These are phyloP conservation scores for Sequoia sempervirens DNA, from an alignment of 75 land plant species.

Conservation along the genomic window DNA sequence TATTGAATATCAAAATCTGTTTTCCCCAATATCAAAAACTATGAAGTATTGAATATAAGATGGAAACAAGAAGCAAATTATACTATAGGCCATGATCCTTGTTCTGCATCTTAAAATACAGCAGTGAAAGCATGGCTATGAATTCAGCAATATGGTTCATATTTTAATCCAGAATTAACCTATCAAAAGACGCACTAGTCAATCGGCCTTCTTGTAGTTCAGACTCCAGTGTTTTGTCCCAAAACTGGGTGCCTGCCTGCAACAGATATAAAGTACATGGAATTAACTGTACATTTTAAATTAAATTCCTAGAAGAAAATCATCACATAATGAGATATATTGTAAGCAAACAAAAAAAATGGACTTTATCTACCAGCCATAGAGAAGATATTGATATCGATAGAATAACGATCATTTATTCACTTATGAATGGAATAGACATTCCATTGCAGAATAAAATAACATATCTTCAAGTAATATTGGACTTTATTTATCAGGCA, in stretches of 20 bases:
- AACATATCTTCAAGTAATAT: background rate
- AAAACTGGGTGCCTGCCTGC: constrained; percentile 97
- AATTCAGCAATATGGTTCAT: background rate
- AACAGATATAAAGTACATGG: background rate
- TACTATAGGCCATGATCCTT: background rate
- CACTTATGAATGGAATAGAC: no score
- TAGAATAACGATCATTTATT: no score
- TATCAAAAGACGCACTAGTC: constrained; percentile 67
- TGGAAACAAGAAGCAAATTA: background rate
- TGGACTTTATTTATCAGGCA: no score
- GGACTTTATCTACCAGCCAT: background rate
- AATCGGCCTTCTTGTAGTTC: constrained; percentile 66
- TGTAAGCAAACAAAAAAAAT: background rate
- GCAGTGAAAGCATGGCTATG: background rate
- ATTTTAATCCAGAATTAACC: constrained; percentile 31
- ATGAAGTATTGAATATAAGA: no score
- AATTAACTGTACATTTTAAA: background rate
- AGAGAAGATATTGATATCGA: background rate
- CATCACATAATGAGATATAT: background rate
- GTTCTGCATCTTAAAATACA: background rate
- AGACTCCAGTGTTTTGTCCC: constrained; percentile 80
- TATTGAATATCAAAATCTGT: background rate
- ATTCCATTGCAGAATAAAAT: no score
- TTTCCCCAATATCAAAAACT: no score
- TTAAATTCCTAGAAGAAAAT: background rate